Percentiles rank a stretch among this genome's conserved stretches.
Evolutionary conservation across 148 eudicot species (phyloP).

Genomic region (Amaranthus hypochondriacus): DNA sequence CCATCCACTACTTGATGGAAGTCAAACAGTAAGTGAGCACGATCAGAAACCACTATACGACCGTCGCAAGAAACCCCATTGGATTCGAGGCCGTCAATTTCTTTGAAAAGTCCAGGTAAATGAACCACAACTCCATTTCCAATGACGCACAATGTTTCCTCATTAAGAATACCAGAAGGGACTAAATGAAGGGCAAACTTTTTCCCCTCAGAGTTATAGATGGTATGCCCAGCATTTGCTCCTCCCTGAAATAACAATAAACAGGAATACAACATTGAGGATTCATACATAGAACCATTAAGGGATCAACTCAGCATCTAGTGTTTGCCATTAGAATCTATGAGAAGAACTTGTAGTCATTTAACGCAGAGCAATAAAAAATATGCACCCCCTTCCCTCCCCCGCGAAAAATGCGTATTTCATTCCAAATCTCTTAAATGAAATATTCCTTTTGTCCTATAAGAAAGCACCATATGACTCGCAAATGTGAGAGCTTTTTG

Average conservation of each 20-base stretch:
- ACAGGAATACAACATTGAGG: neutral
- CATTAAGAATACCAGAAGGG: conserved; percentile 94
- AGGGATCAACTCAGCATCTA: neutral
- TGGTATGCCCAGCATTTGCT: conserved; percentile 97
- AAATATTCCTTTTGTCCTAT: too few relatives aligned
- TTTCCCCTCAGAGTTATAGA: conserved; percentile 89
- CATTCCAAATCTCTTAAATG: too few relatives aligned
- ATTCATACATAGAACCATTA: neutral
- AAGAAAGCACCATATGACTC: too few relatives aligned
- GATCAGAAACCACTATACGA: conserved; percentile 86
- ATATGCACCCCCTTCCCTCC: neutral
- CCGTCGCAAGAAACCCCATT: conserved; percentile 82
- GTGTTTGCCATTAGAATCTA: neutral
- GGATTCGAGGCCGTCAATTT: conserved; percentile 84
- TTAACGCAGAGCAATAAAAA: neutral
- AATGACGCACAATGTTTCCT: conserved; percentile 79
- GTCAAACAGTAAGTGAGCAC: conserved; percentile 91
- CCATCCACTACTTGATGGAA: conserved; percentile 86
- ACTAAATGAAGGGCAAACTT: conserved; percentile 95
- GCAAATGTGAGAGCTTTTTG: too few relatives aligned
- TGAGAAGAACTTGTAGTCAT: neutral
- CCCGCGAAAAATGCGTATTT: too few relatives aligned
- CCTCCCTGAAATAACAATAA: conserved; percentile 58
- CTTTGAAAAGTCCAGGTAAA: conserved; percentile 81
- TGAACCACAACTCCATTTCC: conserved; percentile 97